Evolutionary conservation across 2,329 filamentous ascomycete genomes (phyloP), one percentile per base, ranked within the genome.

Genomic region (Aureobasidium sp.): DNA sequence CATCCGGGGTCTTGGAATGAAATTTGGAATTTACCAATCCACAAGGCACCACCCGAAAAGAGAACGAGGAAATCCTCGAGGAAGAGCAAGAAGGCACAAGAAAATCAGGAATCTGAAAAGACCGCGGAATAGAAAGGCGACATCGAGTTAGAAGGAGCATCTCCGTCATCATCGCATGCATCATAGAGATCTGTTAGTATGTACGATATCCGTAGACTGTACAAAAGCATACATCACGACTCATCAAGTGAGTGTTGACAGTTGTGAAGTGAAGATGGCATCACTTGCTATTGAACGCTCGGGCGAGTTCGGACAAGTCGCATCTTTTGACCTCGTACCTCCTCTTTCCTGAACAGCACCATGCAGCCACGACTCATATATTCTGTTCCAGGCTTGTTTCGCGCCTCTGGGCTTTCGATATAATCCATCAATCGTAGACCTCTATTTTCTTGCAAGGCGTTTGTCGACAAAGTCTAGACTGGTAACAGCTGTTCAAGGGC

Each of bases 1-100:
- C 80, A 84, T 64, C 77, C 79, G 63, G 74, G 74, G 67, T 74
- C 82, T 56, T 91, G 88, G 88, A 76, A 77, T 24, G 78, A 85
- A 66, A 84, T 91, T 48, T 90, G 87, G 87, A 81, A 39, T 7
- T 2, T 58, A 3, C 27, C 53, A 22, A 15, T 27, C 12, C 17
- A 2, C 19, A 48, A 31, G 7, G 14, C 45, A n/a, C 15, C 15
- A 24, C 31, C 45, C n/a, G 15, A 5, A 17, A 29, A 12, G 3
- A 24, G 22, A n/a, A n/a, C 9, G 45, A 12, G 7, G 17, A 27
- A 2, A 31, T n/a, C 15, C 8, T 24, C 17, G 11, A 11, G 31
- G 15, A n/a, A 9, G 45, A 17, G 3, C 8, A 11, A n/a, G n/a
- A 1, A 29, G 15, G 24, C 7, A n/a, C 44, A 15, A n/a, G 19